Conservation (phyloP, 176 grass and related monocot genomes). For the Ananas comosus region DNA sequence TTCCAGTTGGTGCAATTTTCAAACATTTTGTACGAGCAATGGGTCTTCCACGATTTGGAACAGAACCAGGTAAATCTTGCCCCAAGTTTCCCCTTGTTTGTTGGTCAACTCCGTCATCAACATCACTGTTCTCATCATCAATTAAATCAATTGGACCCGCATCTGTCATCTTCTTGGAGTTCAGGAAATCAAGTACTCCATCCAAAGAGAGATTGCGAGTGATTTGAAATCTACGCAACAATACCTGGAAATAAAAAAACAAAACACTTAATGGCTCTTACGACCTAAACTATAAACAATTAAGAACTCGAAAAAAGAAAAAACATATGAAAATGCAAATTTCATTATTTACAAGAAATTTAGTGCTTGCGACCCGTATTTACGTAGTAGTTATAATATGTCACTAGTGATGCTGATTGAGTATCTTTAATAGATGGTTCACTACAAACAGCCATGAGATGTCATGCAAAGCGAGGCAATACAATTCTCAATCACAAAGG, state of each 20-base stretch:
- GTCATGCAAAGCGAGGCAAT: neutral
- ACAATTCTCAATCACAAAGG: neutral
- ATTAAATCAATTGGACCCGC: slow-evolving; percentile 87
- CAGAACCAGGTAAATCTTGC: slow-evolving; percentile 66
- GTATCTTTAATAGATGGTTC: neutral
- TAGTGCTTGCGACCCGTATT: neutral
- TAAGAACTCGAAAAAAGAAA: neutral
- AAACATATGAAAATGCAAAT: neutral
- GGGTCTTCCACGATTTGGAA: slow-evolving; percentile 60
- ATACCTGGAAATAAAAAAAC: slow-evolving; percentile 42
- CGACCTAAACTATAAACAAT: neutral
- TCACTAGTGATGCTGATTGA: neutral
- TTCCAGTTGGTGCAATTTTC: slow-evolving; percentile 85
- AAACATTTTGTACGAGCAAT: slow-evolving; percentile 75
- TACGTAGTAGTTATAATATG: no score
- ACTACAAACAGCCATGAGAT: neutral
- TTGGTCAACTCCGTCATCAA: slow-evolving; percentile 73
- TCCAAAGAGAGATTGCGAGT: slow-evolving; percentile 95
- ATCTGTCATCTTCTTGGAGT: slow-evolving; percentile 95
- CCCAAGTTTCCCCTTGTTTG: slow-evolving; percentile 51
- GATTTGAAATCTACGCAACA: slow-evolving; percentile 85
- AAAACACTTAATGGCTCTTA: neutral
- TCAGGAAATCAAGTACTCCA: slow-evolving; percentile 95
- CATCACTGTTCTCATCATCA: slow-evolving; percentile 70
- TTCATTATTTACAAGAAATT: neutral